Percentiles rank a stretch among this genome's conserved stretches.
Conservation (phyloP, 129 eudicot species). For the Deinandra increscens region DNA sequence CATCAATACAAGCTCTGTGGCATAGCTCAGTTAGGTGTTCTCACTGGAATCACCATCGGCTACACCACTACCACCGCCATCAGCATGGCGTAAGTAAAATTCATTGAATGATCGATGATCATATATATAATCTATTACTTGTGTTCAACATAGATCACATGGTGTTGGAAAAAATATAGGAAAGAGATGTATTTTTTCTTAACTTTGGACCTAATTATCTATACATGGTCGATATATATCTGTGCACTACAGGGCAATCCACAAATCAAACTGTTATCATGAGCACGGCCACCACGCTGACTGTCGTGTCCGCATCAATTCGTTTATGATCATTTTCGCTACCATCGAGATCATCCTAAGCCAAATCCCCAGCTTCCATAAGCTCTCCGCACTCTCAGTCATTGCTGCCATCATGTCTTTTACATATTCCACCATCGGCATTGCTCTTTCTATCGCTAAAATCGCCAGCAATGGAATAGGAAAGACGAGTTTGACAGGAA, state of each 20-base stretch:
- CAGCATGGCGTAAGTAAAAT: slow-evolving; percentile 89
- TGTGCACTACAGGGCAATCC: slow-evolving; percentile 46
- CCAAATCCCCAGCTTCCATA: slow-evolving; percentile 71
- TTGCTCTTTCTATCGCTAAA: slow-evolving; percentile 60
- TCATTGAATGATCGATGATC: too few species aligned
- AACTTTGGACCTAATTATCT: too few species aligned
- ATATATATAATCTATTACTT: too few species aligned
- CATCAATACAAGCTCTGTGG: slow-evolving; percentile 47
- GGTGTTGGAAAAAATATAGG: too few species aligned
- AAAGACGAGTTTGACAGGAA: slow-evolving; percentile 52
- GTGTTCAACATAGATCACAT: too few species aligned
- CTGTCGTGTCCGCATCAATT: slow-evolving; percentile 43
- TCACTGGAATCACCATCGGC: slow-evolving; percentile 58
- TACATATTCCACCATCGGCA: slow-evolving; percentile 56
- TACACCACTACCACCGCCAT: slow-evolving; percentile 75
- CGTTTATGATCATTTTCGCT: slow-evolving; percentile 53
- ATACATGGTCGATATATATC: too few species aligned
- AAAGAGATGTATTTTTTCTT: too few species aligned
- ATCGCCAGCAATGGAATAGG: slow-evolving; percentile 43
- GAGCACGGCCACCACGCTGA: slow-evolving; percentile 45
- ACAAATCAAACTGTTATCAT: slow-evolving; percentile 66
- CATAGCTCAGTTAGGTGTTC: slow-evolving; percentile 52
- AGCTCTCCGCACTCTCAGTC: slow-evolving; percentile 55
- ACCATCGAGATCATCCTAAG: slow-evolving; percentile 48
- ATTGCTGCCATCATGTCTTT: slow-evolving; percentile 81